These are phyloP conservation scores for Daldinia caldariorum DNA, from an alignment of 495 filamentous ascomycete genomes.

Conservation along the genomic window DNA sequence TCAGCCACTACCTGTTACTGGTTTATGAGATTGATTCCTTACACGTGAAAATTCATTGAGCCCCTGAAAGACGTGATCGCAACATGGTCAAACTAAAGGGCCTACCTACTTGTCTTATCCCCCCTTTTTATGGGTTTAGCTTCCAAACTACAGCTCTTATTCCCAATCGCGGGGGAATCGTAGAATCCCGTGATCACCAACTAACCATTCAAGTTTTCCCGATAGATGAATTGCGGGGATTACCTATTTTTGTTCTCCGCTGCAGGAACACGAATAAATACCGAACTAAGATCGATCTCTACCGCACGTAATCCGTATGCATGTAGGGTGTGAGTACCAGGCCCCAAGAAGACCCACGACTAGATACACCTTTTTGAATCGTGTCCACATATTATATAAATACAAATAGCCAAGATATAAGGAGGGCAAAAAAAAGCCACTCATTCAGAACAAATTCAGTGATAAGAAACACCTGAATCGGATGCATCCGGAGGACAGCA, in stretches of 20 bases:
- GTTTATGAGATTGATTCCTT: not conserved
- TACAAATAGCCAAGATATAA: not conserved
- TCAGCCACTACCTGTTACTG: no score
- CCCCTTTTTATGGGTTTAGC: no score
- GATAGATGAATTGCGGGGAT: not conserved
- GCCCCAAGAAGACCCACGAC: not conserved
- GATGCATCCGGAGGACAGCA: not conserved
- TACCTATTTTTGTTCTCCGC: not conserved
- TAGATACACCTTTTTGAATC: not conserved
- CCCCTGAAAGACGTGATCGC: no score
- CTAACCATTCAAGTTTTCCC: not conserved
- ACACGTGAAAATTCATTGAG: not conserved
- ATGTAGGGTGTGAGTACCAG: not conserved
- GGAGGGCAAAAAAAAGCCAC: not conserved
- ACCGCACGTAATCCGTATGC: not conserved
- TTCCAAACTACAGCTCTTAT: no score
- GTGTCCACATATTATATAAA: not conserved
- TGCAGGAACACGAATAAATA: constrained; percentile 1
- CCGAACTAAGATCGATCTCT: not conserved
- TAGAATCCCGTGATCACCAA: not conserved
- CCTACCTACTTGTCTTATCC: no score
- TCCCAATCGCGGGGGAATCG: no score
- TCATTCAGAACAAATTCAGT: not conserved
- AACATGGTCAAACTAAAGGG: no score
- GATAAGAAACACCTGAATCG: constrained; percentile 4